Evolutionary conservation across 2,329 filamentous ascomycete genomes (phyloP).

Genomic region (Claviceps cyperi): DNA sequence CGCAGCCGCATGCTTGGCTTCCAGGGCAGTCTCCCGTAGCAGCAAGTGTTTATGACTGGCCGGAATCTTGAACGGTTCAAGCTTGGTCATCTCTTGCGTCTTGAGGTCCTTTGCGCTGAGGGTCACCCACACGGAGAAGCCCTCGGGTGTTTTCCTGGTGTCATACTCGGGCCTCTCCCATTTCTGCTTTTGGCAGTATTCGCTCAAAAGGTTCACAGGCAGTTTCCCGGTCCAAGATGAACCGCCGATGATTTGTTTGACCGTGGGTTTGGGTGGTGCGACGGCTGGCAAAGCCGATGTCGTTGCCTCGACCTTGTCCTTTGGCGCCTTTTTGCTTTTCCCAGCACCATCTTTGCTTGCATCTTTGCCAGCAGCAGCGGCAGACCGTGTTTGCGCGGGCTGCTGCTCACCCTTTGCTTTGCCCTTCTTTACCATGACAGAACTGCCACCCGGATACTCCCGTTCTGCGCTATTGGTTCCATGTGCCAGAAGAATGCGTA

Average conservation of each 20-base stretch:
- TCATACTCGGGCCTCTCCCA: constrained; percentile 93
- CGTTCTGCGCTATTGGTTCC: neutral
- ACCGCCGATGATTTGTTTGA: constrained; percentile 77
- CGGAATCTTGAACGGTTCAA: constrained; percentile 75
- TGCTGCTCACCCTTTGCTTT: constrained; percentile 33
- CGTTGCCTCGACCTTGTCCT: constrained; percentile 17
- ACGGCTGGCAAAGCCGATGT: constrained; percentile 19
- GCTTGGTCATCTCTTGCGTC: constrained; percentile 58
- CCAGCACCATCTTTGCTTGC: constrained; percentile 37
- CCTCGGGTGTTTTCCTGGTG: constrained; percentile 58
- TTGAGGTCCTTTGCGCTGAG: constrained; percentile 64
- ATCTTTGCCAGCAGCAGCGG: constrained; percentile 35
- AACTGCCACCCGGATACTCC: neutral
- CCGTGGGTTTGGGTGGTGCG: constrained; percentile 44
- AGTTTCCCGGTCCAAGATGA: constrained; percentile 96
- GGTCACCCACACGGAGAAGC: constrained; percentile 69
- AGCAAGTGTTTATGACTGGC: constrained; percentile 62
- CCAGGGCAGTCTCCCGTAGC: constrained; percentile 62
- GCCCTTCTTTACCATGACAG: constrained; percentile 35
- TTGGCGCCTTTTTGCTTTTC: constrained; percentile 28
- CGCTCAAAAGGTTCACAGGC: constrained; percentile 81
- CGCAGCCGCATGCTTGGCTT: constrained; percentile 86
- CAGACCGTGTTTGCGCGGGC: constrained; percentile 16
- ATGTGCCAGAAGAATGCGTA: neutral
- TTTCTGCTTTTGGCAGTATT: constrained; percentile 89